phyloP scores from a whole-genome alignment of 2,329 filamentous ascomycete genomes.

The Neoscytalidium dimidiatum region DNA sequence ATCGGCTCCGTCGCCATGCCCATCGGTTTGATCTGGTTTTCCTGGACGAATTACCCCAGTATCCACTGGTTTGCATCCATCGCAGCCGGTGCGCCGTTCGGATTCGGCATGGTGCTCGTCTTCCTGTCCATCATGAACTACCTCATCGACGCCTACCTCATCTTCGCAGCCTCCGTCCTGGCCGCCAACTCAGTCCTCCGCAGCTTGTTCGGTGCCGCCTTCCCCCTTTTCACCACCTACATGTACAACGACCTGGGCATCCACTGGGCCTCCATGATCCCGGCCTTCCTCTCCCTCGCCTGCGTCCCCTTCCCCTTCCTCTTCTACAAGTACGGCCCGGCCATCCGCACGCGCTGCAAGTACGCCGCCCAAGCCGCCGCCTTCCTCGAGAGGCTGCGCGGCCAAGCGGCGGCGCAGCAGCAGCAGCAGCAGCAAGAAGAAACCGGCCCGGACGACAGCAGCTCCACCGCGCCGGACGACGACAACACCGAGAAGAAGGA shows the following conservation, averaged over 20 bases:
- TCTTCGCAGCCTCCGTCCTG: slow-evolving; percentile 32
- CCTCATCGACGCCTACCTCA: slow-evolving; percentile 66
- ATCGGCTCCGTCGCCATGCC: slow-evolving; percentile 51
- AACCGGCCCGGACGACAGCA: slow-evolving; percentile 29
- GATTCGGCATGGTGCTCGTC: slow-evolving; percentile 39
- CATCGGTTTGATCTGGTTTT: slow-evolving; percentile 68
- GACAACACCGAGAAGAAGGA: slow-evolving; percentile 1
- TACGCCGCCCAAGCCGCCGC: slow-evolving; percentile 63
- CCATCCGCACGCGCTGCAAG: slow-evolving; percentile 63
- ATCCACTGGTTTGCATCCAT: slow-evolving; percentile 59
- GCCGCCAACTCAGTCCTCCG: slow-evolving; percentile 49
- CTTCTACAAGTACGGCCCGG: slow-evolving; percentile 66
- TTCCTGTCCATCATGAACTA: slow-evolving; percentile 60
- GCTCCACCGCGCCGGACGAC: background rate
- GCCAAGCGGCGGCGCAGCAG: background rate
- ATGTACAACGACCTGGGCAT: slow-evolving; percentile 23
- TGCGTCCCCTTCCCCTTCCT: slow-evolving; percentile 54
- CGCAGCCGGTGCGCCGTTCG: slow-evolving; percentile 51
- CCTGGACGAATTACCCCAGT: slow-evolving; percentile 61
- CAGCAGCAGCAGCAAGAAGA: background rate
- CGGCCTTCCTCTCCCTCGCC: slow-evolving; percentile 23
- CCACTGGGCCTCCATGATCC: slow-evolving; percentile 22
- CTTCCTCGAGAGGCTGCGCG: slow-evolving; percentile 45
- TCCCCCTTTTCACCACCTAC: slow-evolving; percentile 35
- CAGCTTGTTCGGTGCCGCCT: slow-evolving; percentile 49